A percentile compares a stretch with the other conserved stretches of the same genome.
Conservation (phyloP, 2,329 filamentous ascomycete species). For the Juglanconis sp. region DNA sequence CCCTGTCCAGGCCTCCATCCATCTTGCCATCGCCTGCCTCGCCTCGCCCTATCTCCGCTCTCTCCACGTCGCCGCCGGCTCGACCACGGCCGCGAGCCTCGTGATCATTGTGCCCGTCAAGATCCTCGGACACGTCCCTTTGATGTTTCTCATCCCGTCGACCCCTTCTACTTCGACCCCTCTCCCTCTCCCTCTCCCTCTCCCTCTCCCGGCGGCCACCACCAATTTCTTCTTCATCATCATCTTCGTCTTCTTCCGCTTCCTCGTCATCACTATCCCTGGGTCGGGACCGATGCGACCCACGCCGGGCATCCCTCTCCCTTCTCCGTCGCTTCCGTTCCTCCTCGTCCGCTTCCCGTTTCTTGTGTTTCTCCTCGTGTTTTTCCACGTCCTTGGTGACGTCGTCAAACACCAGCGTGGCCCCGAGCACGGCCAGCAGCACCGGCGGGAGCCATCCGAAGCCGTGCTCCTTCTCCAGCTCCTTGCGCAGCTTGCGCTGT, state of each 20-base stretch:
- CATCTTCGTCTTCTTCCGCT: neutral
- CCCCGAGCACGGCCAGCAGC: slow-evolving; percentile 34
- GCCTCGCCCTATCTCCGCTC: neutral
- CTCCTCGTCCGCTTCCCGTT: slow-evolving; percentile 21
- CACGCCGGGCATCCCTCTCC: neutral
- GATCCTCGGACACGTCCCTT: neutral
- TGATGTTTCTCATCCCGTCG: neutral
- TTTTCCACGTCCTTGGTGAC: slow-evolving; percentile 39
- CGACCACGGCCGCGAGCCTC: neutral
- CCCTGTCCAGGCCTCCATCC: slow-evolving; percentile 4
- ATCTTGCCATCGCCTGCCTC: neutral
- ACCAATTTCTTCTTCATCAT: neutral
- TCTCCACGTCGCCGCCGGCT: neutral
- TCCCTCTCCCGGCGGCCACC: neutral
- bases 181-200: neutral
- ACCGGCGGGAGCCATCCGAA: slow-evolving; percentile 41
- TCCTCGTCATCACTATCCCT: neutral
- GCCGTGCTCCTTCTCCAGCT: slow-evolving; percentile 36
- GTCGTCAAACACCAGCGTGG: slow-evolving; percentile 32
- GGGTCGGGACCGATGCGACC: neutral
- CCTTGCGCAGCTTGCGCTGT: slow-evolving; percentile 33
- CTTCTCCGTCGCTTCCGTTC: neutral
- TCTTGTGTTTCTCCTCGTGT: slow-evolving; percentile 27
- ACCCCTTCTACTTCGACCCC: neutral
- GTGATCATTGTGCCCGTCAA: neutral